Conservation (phyloP, 176 grass and related monocot species). For the Oropetium thomaeum region DNA sequence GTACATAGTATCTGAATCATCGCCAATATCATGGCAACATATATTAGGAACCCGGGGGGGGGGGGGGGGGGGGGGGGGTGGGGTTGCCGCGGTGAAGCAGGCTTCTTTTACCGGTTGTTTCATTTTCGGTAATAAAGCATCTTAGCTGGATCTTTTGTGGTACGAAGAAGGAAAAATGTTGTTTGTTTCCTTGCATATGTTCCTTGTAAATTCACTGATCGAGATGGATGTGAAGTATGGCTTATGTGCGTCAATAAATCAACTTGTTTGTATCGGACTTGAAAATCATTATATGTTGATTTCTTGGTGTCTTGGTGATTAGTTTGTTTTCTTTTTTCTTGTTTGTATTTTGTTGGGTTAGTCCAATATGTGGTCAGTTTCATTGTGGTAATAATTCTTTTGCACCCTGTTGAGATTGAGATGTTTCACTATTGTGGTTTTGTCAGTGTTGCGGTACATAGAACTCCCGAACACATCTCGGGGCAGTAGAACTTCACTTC, state of each 20-base stretch:
- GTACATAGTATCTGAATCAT: slow-evolving; percentile 44
- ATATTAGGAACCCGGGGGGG: slow-evolving; percentile 11
- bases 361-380: no score
- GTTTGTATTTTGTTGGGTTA: not conserved
- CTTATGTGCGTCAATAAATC: slow-evolving; percentile 37
- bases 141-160: slow-evolving; percentile 15
- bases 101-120: slow-evolving; percentile 22
- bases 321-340: not conserved
- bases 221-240: not conserved
- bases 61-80: no score
- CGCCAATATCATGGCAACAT: slow-evolving; percentile 30
- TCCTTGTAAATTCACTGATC: not conserved
- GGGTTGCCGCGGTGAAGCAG: no score
- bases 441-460: no score
- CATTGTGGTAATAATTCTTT: not conserved
- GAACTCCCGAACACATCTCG: no score
- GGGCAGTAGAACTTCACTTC: no score
- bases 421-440: no score
- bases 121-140: slow-evolving; percentile 32
- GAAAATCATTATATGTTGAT: not conserved
- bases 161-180: not conserved
- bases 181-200: slow-evolving; percentile 11
- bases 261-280: slow-evolving; percentile 14
- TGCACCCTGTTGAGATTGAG: no score
- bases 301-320: not conserved